Evolutionary conservation across 1,284 basidiomycete genomes (phyloP), one percentile per base, ranked within the genome.

Genomic region (Inonotus hispidus): DNA sequence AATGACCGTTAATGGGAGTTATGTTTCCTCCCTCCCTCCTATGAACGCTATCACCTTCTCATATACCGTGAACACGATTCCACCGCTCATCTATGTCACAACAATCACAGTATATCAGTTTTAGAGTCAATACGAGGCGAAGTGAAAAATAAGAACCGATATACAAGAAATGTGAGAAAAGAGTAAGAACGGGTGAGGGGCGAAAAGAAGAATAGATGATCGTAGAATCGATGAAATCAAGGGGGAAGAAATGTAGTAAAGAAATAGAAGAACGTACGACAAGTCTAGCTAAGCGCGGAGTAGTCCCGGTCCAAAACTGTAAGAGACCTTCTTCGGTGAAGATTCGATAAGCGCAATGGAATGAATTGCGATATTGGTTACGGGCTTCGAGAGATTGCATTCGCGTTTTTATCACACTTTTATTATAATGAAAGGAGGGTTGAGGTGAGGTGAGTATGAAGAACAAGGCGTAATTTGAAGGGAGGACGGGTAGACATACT

Each of bases 231-330:
- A n/a, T 39, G 13, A 2, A 21, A n/a, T 6, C 11, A 2, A 43
- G n/a, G 19, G 3, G n/a, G 16, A 43, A 21, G 4, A 43, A n/a
- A 21, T 43, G n/a, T 16, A n/a, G 41, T n/a, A 3, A 3, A 16
- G 3, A 25, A 32, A 38, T 19, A 57, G 62, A 37, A 38, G 32
- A 11, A 81, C 92, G 77, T 68, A 95, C 90, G 70, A 95, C 88
- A 49, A 98, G 73, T 35, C 95, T 80, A 10, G 84, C 85, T 41
- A 98, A 74, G 63, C 95, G 77, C 0, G 95, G 95, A 1, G 95
- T 96, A 4, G 96, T 94, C 1, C 96, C 96, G 23, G 92, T 92
- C 96, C 96, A 99, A 75, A 99, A 97, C 52, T 90, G 83, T 29
- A 85, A 69, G 14, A 95, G 65, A 7, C 95, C 95, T 71, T 97